Conservation (phyloP, 768 basidiomycete species). For the Floccularia luteovirens region DNA sequence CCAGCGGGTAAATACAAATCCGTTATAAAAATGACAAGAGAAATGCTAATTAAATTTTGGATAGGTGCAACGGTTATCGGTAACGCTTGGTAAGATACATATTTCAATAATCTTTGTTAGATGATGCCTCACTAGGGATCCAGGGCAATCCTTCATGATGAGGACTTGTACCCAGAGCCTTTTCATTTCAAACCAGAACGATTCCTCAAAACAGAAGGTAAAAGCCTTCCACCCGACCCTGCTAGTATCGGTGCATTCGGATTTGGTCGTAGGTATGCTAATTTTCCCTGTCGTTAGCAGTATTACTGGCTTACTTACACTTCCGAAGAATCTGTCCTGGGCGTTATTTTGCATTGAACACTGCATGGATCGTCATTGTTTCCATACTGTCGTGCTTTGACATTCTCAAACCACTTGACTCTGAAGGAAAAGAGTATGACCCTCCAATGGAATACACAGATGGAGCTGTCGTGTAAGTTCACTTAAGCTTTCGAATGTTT, state of each 20-base stretch:
- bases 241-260: slow-evolving; percentile 18
- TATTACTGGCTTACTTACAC: neutral
- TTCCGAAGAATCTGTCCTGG: slow-evolving; percentile 24
- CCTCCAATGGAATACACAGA: slow-evolving; percentile 14
- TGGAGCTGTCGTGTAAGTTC: slow-evolving; percentile 14
- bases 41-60: too few species aligned
- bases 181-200: slow-evolving; percentile 48
- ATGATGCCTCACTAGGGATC: neutral
- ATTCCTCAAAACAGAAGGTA: slow-evolving; percentile 26
- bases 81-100: slow-evolving; percentile 17
- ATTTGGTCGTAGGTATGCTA: slow-evolving; percentile 21
- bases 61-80: slow-evolving; percentile 17
- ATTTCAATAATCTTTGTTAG: neutral
- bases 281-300: neutral
- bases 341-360: slow-evolving; percentile 21
- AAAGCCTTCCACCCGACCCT: slow-evolving; percentile 13
- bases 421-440: slow-evolving; percentile 6
- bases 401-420: slow-evolving; percentile 22
- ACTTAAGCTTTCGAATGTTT: neutral
- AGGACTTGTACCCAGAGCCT: slow-evolving; percentile 41
- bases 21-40: too few species aligned
- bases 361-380: slow-evolving; percentile 21
- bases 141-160: slow-evolving; percentile 44
- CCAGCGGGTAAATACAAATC: slow-evolving; percentile 12
- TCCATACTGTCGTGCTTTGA: slow-evolving; percentile 18